A percentile compares a stretch with the other conserved stretches of the same genome.
phyloP scores from a whole-genome alignment of 108 stramenopile species.

The Cyclostephanos invisitatus region DNA sequence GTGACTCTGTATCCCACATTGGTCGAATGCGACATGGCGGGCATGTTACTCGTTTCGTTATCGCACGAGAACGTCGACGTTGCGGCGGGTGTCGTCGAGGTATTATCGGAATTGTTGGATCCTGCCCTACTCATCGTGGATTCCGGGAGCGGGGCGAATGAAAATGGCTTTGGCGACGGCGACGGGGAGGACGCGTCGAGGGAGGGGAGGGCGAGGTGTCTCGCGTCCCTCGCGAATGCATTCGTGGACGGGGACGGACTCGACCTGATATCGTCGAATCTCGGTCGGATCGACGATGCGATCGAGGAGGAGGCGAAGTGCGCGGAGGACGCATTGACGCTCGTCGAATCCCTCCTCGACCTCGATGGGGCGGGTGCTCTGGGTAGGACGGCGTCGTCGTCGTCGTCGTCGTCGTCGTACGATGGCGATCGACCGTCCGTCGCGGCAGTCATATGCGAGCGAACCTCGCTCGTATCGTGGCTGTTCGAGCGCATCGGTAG shows the following conservation, averaged over 20 bases:
- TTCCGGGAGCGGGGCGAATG: not conserved
- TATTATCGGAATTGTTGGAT: constrained; percentile 76
- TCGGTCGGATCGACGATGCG: constrained; percentile 39
- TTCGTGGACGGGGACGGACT: constrained; percentile 39
- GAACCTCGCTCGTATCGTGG: constrained; percentile 68
- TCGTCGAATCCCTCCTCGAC: constrained; percentile 72
- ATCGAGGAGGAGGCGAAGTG: constrained; percentile 64
- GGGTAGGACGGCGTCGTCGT: not conserved
- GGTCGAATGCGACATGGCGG: constrained; percentile 28
- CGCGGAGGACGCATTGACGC: constrained; percentile 57
- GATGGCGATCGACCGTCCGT: constrained; percentile 34
- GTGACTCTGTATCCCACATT: constrained; percentile 41
- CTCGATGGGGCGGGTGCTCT: constrained; percentile 53
- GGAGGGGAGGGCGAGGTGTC: not conserved
- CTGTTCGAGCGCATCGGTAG: constrained; percentile 54
- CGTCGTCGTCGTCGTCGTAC: not conserved
- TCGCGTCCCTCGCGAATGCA: constrained; percentile 22
- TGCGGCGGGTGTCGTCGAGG: constrained; percentile 53
- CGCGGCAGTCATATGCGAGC: constrained; percentile 51
- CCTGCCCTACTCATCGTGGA: constrained; percentile 40
- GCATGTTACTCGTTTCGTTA: constrained; percentile 45
- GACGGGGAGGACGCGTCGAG: not conserved
- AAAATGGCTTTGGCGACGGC: not conserved
- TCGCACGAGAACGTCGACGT: constrained; percentile 75
- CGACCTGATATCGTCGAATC: constrained; percentile 29